A percentile compares a stretch with the other conserved stretches of the same genome.
phyloP scores from a whole-genome alignment of 1,284 basidiomycete species.

The Tetrapyrgos nigripes region DNA sequence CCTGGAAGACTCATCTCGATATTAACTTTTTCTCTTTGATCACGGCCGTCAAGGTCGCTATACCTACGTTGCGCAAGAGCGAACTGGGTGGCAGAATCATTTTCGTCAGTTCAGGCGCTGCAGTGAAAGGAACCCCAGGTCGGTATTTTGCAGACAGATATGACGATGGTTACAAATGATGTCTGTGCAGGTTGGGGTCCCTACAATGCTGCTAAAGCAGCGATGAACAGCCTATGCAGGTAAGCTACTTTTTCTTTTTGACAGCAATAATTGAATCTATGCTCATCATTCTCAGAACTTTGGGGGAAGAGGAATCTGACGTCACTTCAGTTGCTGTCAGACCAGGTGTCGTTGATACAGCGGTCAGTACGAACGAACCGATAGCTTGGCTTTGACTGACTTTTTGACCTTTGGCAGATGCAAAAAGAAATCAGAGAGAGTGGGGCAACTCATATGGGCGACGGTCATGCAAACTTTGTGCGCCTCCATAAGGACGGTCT shows the following conservation, averaged over 20 bases:
- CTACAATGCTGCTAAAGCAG: constrained; percentile 85
- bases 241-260: constrained; percentile 49
- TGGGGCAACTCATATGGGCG: constrained; percentile 55
- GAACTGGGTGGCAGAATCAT: constrained; percentile 70
- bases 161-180: no score
- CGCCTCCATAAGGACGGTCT: constrained; percentile 65
- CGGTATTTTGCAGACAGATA: no score
- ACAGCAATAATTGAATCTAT: not conserved
- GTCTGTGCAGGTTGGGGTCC: constrained; percentile 76
- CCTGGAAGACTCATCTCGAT: constrained; percentile 74
- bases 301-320: constrained; percentile 81
- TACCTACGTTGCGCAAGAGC: constrained; percentile 73
- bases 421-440: constrained; percentile 58
- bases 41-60: constrained; percentile 63
- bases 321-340: constrained; percentile 80
- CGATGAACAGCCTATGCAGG: constrained; percentile 86
- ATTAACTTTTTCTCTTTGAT: constrained; percentile 87
- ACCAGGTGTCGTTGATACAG: constrained; percentile 86
- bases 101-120: constrained; percentile 85
- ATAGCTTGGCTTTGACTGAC: constrained; percentile 2
- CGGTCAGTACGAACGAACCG: constrained; percentile 45
- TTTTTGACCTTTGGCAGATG: constrained; percentile 58
- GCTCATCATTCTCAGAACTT: constrained; percentile 59
- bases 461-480: constrained; percentile 65
- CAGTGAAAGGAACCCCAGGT: constrained; percentile 65